phyloP scores from a whole-genome alignment of 352 stramenopile species.

The Phytophthora sp. region DNA sequence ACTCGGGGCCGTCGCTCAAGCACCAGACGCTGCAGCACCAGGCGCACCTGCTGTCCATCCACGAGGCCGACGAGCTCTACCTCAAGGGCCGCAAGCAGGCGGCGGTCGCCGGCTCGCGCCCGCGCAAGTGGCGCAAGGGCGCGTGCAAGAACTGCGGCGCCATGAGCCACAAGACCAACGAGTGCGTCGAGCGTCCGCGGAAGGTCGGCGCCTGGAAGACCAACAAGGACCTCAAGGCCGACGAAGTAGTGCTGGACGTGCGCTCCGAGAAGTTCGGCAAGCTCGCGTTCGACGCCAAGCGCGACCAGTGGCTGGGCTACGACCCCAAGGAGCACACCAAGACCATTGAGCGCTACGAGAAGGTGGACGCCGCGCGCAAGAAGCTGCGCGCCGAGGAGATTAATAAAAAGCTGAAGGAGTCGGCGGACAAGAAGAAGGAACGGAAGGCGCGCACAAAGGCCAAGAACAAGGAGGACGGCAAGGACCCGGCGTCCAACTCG shows the following conservation, averaged over 20 bases:
- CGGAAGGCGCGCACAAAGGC: conserved; percentile 28
- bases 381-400: conserved; percentile 81
- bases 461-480: conserved; percentile 23
- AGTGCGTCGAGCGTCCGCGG: conserved; percentile 93
- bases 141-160: conserved; percentile 96
- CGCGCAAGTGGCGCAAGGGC: conserved; percentile 86
- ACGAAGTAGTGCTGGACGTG: conserved; percentile 88
- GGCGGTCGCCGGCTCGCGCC: conserved; percentile 7
- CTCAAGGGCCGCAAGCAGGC: conserved; percentile 42
- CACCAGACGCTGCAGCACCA: conserved; percentile 95
- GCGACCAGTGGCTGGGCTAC: conserved; percentile 97
- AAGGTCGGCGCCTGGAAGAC: conserved; percentile 94
- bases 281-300: conserved; percentile 97
- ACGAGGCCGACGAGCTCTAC: conserved; percentile 89
- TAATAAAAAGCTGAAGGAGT: conserved; percentile 75
- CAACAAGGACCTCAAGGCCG: conserved; percentile 85
- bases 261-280: conserved; percentile 92
- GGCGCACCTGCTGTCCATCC: conserved; percentile 89
- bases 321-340: conserved; percentile 80
- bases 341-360: conserved; percentile 83
- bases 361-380: conserved; percentile 81
- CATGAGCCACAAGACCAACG: conserved; percentile 91
- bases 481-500: conserved; percentile 35
- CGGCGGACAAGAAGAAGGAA: conserved; percentile 44
- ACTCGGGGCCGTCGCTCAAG: conserved; percentile 93